A percentile compares a stretch with the other conserved stretches of the same genome.
phyloP scores from a whole-genome alignment of 371 early-diverging fungal genomes.

The Zancudomyces culisetae region DNA sequence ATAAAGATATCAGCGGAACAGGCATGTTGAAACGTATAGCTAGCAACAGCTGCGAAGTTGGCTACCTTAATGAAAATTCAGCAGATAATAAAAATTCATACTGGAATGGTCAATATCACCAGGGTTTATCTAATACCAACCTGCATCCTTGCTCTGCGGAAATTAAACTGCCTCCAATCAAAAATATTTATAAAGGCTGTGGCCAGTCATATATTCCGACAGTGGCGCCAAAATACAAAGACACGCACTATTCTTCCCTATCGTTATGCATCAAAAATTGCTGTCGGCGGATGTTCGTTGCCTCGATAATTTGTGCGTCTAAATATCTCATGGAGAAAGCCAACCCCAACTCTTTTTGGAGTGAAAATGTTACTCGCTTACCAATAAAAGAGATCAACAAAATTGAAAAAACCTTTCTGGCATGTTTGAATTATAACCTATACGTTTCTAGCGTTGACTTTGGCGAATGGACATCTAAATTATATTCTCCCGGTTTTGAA shows the following conservation, averaged over 20 bases:
- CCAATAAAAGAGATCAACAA: constrained; percentile 48
- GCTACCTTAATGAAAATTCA: no score
- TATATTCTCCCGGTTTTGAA: no score
- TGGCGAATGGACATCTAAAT: not conserved
- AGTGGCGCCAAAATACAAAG: not conserved
- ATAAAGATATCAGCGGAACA: no score
- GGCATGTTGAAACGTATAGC: no score
- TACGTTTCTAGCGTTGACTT: not conserved
- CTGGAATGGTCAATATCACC: no score
- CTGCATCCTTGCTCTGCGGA: not conserved
- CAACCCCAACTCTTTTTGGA: constrained; percentile 62
- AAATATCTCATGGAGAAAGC: constrained; percentile 62
- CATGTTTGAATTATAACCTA: constrained; percentile 49
- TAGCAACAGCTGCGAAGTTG: no score
- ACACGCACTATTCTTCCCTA: no score
- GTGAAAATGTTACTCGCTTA: constrained; percentile 48
- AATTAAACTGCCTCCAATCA: not conserved
- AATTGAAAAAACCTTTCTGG: constrained; percentile 47
- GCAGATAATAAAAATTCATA: no score
- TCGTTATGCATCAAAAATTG: constrained; percentile 35
- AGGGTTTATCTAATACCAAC: not conserved
- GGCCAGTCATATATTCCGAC: not conserved
- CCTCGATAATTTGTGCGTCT: constrained; percentile 53
- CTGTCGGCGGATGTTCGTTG: constrained; percentile 65
- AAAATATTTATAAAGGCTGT: not conserved